A percentile compares a stretch with the other conserved stretches of the same genome.
phyloP scores from a whole-genome alignment of 2,329 filamentous ascomycete genomes.

The Aspergillus felis region DNA sequence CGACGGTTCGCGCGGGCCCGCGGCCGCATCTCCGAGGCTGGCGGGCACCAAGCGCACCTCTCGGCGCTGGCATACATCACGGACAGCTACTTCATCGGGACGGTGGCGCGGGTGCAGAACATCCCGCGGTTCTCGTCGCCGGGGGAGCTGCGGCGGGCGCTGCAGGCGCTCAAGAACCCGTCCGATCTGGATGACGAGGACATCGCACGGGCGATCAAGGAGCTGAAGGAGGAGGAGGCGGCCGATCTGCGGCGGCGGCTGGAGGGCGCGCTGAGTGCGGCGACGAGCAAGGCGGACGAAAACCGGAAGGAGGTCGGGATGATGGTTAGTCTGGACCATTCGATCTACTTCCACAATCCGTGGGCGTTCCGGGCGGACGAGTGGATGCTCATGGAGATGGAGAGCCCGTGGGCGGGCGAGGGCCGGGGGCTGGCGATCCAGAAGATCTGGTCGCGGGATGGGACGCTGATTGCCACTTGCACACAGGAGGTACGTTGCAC shows the following conservation, averaged over 20 bases:
- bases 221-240: slow-evolving; percentile 41
- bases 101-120: slow-evolving; percentile 73
- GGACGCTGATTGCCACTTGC: slow-evolving; percentile 47
- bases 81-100: slow-evolving; percentile 91
- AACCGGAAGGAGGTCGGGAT: slow-evolving; percentile 40
- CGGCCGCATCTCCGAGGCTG: slow-evolving; percentile 67
- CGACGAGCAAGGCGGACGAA: not conserved
- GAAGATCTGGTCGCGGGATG: slow-evolving; percentile 48
- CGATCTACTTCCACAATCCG: slow-evolving; percentile 51
- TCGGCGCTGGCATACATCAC: slow-evolving; percentile 89
- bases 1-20: slow-evolving; percentile 49
- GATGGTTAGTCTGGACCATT: slow-evolving; percentile 51
- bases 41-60: slow-evolving; percentile 76
- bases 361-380: slow-evolving; percentile 47
- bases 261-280: slow-evolving; percentile 31
- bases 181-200: slow-evolving; percentile 41
- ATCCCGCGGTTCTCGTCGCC: slow-evolving; percentile 68
- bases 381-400: slow-evolving; percentile 49
- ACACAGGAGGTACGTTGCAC: slow-evolving; percentile 44
- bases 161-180: slow-evolving; percentile 41
- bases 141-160: slow-evolving; percentile 36
- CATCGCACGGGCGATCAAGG: slow-evolving; percentile 37
- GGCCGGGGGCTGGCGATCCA: slow-evolving; percentile 47
- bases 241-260: slow-evolving; percentile 34
- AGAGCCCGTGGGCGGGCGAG: slow-evolving; percentile 50